A percentile compares a stretch with the other conserved stretches of the same genome.
These are phyloP conservation scores for Cryptococcus neoformans DNA, from an alignment of 1,284 basidiomycete genomes.

Conservation along the genomic window DNA sequence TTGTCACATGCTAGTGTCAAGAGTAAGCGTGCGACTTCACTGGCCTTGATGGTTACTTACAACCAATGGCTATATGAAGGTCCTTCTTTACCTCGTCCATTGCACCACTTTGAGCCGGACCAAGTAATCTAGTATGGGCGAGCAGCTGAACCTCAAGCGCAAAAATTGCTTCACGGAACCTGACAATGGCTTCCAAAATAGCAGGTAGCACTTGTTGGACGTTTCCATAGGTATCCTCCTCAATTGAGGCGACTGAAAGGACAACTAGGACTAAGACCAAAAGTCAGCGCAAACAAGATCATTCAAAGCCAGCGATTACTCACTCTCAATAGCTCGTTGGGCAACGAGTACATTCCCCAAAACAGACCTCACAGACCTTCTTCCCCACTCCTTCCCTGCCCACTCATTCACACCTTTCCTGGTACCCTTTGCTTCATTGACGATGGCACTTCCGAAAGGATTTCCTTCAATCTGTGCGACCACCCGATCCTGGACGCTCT, in stretches of 20 bases:
- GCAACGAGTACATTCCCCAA: conserved; percentile 28
- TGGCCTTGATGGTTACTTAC: conserved; percentile 7
- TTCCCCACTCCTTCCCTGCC: conserved; percentile 35
- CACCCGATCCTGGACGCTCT: conserved; percentile 15
- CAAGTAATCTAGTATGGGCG: conserved; percentile 12
- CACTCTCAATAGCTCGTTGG: conserved; percentile 37
- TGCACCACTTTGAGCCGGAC: conserved; percentile 9
- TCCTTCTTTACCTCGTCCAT: conserved; percentile 4
- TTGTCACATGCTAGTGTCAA: conserved; percentile 22
- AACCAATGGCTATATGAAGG: conserved; percentile 6
- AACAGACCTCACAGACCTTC: conserved; percentile 16
- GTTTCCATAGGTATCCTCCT: conserved; percentile 43
- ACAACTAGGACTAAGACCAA: conserved; percentile 26
- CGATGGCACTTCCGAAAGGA: conserved; percentile 11
- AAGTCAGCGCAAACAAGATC: background rate
- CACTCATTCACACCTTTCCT: conserved; percentile 17
- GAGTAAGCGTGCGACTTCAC: background rate
- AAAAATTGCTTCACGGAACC: conserved; percentile 20
- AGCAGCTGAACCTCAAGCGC: conserved; percentile 23
- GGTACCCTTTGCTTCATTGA: conserved; percentile 16
- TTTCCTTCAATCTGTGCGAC: conserved; percentile 21
- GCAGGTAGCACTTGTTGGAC: conserved; percentile 41
- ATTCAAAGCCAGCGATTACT: conserved; percentile 8
- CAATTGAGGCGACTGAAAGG: conserved; percentile 32
- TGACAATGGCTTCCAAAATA: conserved; percentile 41